Evolutionary conservation across 805 yeast species (phyloP).

Genomic region (Kluyveromyces nonfermentans): DNA sequence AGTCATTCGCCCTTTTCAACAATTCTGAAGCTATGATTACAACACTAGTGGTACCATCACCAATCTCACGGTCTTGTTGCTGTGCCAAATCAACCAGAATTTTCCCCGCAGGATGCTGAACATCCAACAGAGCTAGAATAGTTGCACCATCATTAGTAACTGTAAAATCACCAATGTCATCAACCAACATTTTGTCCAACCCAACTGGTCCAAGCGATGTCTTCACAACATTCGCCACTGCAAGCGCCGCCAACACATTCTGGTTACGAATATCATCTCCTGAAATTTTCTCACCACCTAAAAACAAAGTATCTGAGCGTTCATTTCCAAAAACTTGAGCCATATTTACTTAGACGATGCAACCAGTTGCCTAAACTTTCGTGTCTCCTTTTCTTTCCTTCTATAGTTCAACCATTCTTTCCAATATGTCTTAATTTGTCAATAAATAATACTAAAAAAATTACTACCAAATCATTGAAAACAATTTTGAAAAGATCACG

Average conservation of each 20-base stretch:
- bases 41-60: slow-evolving; percentile 97
- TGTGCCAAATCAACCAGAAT: slow-evolving; percentile 94
- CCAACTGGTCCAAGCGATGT: slow-evolving; percentile 98
- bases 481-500: neutral
- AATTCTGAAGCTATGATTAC: slow-evolving; percentile 93
- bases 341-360: slow-evolving; percentile 24
- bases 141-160: slow-evolving; percentile 99
- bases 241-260: slow-evolving; percentile 87
- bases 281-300: slow-evolving; percentile 91
- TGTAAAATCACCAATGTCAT: slow-evolving; percentile 97
- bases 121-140: slow-evolving; percentile 79
- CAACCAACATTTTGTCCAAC: slow-evolving; percentile 95
- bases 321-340: slow-evolving; percentile 65
- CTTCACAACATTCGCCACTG: slow-evolving; percentile 71
- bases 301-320: slow-evolving; percentile 85
- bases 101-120: slow-evolving; percentile 98
- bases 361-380: neutral
- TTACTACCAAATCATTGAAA: neutral
- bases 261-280: slow-evolving; percentile 97
- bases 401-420: neutral
- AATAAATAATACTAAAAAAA: no score
- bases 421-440: no score
- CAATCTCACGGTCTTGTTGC: slow-evolving; percentile 98
- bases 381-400: neutral
- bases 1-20: slow-evolving; percentile 83